Base-by-base conservation (phyloP, 2,329 filamentous ascomycete species). In the Aaosphaeria arxii region DNA sequence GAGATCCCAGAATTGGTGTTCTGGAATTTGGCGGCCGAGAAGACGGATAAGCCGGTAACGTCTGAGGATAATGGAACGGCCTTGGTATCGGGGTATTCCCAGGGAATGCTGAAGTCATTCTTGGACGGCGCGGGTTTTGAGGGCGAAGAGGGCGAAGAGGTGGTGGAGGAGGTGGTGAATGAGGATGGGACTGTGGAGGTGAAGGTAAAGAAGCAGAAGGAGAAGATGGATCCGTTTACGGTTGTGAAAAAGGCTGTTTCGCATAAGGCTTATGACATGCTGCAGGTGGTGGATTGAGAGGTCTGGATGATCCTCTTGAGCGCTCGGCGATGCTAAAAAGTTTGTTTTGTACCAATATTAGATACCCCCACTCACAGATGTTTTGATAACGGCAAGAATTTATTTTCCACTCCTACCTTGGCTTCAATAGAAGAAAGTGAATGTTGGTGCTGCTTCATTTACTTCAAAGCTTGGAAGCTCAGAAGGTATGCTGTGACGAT, bases 1-100 rank as follows among this genome's bases (percentile, higher is more conserved):
- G 75, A 81, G 47, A 71, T 84, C 65, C 82, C 82, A 0, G 73
- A 80, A 59, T 64, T 85, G n/a, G 69, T 84, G 3, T 84, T 82
- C 60, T 84, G 81, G 81, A 82, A 83, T 55, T 67, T 84, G 13
- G 78, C 78, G 0, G 75, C 72, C 6, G 69, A 71, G 0, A 65
- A 54, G 2, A 74, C 73, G 1, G 72, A 74, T 5, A 83, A 81
- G 65, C 79, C 79, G 1, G 74, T 78, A 4, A 72, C 63, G 1
- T 70, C 68, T n/a, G 68, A 71, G 1, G 67, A 78, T 44, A 49
- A 62, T 35, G 76, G 77, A 28, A 78, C 75, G 4, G 70, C 72
- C 36, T 55, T 83, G 29, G 77, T 82, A n/a, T 77, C 72, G 45
- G 79, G 80, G 1, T 82, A 83, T 62, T 80, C 76, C 2, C 81